Conservation (phyloP, 1,139 yeast species). For the Citeromyces hawaiiensis region DNA sequence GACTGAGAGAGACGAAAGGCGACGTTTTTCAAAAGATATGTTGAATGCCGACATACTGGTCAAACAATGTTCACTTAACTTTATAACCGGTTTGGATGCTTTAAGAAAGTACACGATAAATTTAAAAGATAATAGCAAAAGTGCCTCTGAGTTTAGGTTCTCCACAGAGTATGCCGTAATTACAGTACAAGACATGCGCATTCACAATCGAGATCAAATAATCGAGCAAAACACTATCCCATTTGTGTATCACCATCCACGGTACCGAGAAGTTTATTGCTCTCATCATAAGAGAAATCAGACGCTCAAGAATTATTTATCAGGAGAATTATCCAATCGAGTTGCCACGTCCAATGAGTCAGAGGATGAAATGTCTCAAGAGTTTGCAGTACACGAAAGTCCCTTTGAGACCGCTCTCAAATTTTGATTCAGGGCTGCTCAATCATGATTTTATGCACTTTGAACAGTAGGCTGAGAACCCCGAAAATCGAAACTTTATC, state of each 20-base stretch:
- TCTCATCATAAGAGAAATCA: background rate
- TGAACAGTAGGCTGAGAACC: background rate
- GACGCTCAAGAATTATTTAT: background rate
- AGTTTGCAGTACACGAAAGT: background rate
- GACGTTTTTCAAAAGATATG: constrained; percentile 8
- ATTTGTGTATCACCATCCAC: constrained; percentile 5
- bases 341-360: background rate
- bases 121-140: constrained; percentile 2
- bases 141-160: constrained; percentile 2
- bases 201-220: constrained; percentile 7
- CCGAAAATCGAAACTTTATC: background rate
- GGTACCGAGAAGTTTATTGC: background rate
- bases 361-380: background rate
- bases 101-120: background rate
- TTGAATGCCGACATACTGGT: constrained; percentile 6
- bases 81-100: constrained; percentile 4
- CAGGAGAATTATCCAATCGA: background rate
- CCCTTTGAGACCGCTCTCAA: background rate
- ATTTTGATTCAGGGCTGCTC: background rate
- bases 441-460: background rate
- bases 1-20: constrained; percentile 6
- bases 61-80: constrained; percentile 4
- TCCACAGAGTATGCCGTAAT: constrained; percentile 3
- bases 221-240: constrained; percentile 4
- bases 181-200: constrained; percentile 5